Base-by-base conservation (phyloP, 2,329 filamentous ascomycete species). In the Orbilia ellipsospora region DNA sequence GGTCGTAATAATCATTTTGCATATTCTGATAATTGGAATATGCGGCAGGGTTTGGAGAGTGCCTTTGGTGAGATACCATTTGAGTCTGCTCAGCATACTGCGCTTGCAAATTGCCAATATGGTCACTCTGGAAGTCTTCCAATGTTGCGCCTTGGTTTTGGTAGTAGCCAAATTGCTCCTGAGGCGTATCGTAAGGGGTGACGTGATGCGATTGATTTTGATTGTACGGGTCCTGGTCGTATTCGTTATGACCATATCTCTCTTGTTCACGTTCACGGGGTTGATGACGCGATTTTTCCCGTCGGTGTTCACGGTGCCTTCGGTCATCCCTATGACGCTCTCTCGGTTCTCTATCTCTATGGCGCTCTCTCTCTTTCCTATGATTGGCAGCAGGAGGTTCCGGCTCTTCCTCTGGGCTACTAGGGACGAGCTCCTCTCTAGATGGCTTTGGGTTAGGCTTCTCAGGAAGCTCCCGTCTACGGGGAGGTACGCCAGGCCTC, bases 21-120 rank as follows among this genome's bases (percentile, higher is more conserved):
- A 26, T 44, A 40, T 70, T 67, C 48, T 61, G 70, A 28, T 70
- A 69, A 18, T 52, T 36, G 16, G 56, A 13, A 51, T 67, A 74
- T 23, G 63, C 57, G 15, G 61, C 54, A 36, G 65, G 73, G 26
- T 66, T 70, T 55, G 65, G 64, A 23, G 73, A 65, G 40, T 74
- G 70, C 48, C 73, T 52, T 48, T 61, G 73, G 54, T 66, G 73
- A 44, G 64, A 64, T 26, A 66, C 54, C 26, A 70, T 23, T 48
- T 76, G 73, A 36, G 73, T 70, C 20, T 69, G 73, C 28, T 74
- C 70, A 45, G 68, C 66, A 52, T 76, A 70, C 55, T 76, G 73
- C n/a, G 73, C 73, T 26, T 76, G 73, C 64, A 69, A 63, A 15
- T 64, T 68, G 42, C 70, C 70, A 60, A 74, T 65, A 26, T 76